Percentiles rank a stretch among this genome's conserved stretches.
Evolutionary conservation across 805 yeast genomes (phyloP).

Genomic region (Teunomyces gatunensis): DNA sequence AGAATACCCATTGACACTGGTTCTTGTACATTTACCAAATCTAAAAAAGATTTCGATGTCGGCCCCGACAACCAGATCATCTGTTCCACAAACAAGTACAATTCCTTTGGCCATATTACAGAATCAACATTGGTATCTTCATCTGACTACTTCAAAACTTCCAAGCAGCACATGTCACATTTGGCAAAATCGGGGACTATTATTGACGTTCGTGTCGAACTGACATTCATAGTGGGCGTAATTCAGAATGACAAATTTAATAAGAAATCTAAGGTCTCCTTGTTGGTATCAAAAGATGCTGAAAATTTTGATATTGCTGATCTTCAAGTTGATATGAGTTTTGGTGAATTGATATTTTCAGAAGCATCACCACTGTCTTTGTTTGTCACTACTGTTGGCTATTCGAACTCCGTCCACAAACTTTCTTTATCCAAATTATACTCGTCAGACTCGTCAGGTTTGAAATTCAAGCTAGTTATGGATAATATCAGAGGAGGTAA

Average conservation of each 20-base stretch:
- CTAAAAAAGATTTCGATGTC: conserved; percentile 16
- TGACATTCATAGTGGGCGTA: conserved; percentile 40
- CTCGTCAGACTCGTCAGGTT: conserved; percentile 59
- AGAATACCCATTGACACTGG: conserved; percentile 22
- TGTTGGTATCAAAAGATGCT: conserved; percentile 50
- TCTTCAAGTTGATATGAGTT: conserved; percentile 33
- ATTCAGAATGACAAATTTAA: conserved; percentile 44
- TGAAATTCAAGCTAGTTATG: conserved; percentile 45
- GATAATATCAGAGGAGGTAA: conserved; percentile 42
- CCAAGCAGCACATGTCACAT: conserved; percentile 26
- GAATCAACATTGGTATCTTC: conserved; percentile 39
- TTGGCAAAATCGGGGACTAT: conserved; percentile 25
- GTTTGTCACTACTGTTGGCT: conserved; percentile 26
- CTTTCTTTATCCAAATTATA: conserved; percentile 34
- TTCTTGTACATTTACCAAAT: conserved; percentile 32
- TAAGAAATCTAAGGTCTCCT: conserved; percentile 31
- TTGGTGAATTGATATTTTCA: conserved; percentile 37
- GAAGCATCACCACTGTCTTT: conserved; percentile 38
- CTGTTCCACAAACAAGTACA: conserved; percentile 29
- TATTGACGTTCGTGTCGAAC: conserved; percentile 35
- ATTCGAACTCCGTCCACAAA: conserved; percentile 11
- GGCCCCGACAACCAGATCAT: conserved; percentile 30
- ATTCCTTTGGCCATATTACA: conserved; percentile 40
- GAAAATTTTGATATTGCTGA: conserved; percentile 36
- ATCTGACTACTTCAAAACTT: conserved; percentile 42